phyloP scores from a whole-genome alignment of 2,329 filamentous ascomycete species.

The Phialocephala sp. region DNA sequence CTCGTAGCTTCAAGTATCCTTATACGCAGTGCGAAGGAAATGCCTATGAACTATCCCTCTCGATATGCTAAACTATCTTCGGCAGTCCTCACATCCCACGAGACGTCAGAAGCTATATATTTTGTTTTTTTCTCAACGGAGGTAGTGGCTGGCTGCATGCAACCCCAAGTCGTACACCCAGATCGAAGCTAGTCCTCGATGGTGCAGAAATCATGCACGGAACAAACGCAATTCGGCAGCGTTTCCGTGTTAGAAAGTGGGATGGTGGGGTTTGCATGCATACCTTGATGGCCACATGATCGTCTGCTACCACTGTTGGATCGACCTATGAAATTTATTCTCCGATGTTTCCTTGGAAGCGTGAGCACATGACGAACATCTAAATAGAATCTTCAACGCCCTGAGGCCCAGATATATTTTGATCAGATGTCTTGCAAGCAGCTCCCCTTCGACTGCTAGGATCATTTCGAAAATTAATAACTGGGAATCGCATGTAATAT shows the following conservation, averaged over 20 bases:
- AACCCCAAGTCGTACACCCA: too few relatives aligned
- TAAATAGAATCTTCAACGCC: neutral
- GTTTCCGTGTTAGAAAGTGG: neutral
- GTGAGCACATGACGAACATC: neutral
- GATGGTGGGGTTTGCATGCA: neutral
- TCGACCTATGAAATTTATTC: neutral
- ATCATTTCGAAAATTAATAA: too few relatives aligned
- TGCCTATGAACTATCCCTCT: too few relatives aligned
- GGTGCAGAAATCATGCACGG: too few relatives aligned
- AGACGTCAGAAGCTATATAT: neutral
- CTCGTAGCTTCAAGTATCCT: too few relatives aligned
- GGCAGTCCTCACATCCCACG: neutral
- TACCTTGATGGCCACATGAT: neutral
- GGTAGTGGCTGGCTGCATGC: neutral
- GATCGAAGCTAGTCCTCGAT: too few relatives aligned
- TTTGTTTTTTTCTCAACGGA: neutral
- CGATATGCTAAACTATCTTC: too few relatives aligned
- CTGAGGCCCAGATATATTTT: too few relatives aligned
- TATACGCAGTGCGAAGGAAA: too few relatives aligned
- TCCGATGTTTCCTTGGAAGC: neutral
- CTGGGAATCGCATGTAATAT: too few relatives aligned
- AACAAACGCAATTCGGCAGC: neutral
- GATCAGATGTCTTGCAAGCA: too few relatives aligned
- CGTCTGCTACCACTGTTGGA: neutral
- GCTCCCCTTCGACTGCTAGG: too few relatives aligned